These are phyloP conservation scores for Calonectria honghensis DNA, from an alignment of 2,329 filamentous ascomycete genomes.

Conservation along the genomic window DNA sequence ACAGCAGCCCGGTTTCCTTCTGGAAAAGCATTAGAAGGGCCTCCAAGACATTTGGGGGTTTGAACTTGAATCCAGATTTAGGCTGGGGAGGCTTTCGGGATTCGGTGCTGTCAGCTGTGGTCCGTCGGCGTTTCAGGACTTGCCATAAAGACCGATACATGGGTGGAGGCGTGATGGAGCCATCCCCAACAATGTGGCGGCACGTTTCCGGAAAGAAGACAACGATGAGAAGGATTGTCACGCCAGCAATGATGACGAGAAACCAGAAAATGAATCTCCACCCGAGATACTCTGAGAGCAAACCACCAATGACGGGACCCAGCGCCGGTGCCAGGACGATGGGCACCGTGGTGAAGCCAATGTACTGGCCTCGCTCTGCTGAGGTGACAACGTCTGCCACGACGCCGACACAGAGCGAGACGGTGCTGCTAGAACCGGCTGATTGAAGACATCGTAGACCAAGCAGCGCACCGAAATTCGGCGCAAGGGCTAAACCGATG, in stretches of 20 bases:
- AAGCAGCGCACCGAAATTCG: constrained; percentile 69
- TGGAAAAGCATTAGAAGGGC: constrained; percentile 65
- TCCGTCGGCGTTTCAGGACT: constrained; percentile 50
- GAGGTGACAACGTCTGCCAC: constrained; percentile 79
- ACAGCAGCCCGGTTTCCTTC: constrained; percentile 65
- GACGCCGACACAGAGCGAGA: constrained; percentile 75
- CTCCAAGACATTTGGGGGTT: constrained; percentile 63
- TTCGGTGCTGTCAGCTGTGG: constrained; percentile 16
- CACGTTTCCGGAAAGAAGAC: constrained; percentile 74
- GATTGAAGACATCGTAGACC: constrained; percentile 74
- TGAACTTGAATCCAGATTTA: constrained; percentile 59
- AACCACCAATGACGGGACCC: constrained; percentile 75
- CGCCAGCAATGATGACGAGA: constrained; percentile 67
- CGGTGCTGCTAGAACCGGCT: constrained; percentile 74
- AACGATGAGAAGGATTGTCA: constrained; percentile 65
- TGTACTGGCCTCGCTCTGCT: constrained; percentile 76
- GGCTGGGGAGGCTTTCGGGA: constrained; percentile 37
- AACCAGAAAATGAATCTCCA: constrained; percentile 80
- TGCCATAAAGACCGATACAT: constrained; percentile 62
- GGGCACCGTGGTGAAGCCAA: constrained; percentile 71
- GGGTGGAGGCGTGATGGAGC: constrained; percentile 65
- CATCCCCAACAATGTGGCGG: constrained; percentile 70
- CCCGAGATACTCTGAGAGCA: constrained; percentile 73
- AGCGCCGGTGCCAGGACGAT: constrained; percentile 69
- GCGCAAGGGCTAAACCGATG: constrained; percentile 71